Percentiles rank a stretch among this genome's conserved stretches.
Conservation (phyloP, 148 eudicot genomes). For the Chenopodium album region DNA sequence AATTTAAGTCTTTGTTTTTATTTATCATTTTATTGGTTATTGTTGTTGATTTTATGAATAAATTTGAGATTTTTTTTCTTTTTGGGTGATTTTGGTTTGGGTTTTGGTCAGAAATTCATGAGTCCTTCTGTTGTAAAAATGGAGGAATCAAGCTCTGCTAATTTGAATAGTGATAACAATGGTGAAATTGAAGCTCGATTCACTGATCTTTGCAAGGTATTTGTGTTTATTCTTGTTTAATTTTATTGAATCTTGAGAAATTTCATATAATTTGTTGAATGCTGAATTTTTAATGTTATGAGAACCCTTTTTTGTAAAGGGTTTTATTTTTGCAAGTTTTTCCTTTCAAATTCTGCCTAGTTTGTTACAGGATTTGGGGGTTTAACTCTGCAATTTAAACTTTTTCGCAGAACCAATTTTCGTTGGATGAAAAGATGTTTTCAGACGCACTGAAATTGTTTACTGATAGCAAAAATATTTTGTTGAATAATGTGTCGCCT, state of each 20-base stretch:
- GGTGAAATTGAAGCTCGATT: slow-evolving; percentile 62
- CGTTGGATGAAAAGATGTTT: slow-evolving; percentile 43
- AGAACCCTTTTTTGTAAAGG: no score
- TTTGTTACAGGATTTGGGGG: neutral
- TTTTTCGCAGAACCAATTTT: slow-evolving; percentile 49
- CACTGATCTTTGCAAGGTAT: slow-evolving; percentile 68
- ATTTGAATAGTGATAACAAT: slow-evolving; percentile 22
- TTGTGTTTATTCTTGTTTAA: neutral
- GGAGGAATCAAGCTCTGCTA: slow-evolving; percentile 37
- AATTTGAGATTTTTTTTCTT: no score
- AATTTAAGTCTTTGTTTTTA: no score
- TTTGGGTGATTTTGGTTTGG: neutral
- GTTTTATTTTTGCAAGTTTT: no score
- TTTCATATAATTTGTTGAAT: neutral
- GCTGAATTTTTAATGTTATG: neutral
- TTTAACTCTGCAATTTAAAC: neutral
- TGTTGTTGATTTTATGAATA: no score
- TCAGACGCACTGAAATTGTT: slow-evolving; percentile 61
- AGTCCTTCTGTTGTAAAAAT: slow-evolving; percentile 26
- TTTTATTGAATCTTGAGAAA: neutral
- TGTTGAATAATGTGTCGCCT: slow-evolving; percentile 49
- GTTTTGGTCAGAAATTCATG: slow-evolving; percentile 22
- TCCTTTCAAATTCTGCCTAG: neutral
- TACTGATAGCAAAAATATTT: slow-evolving; percentile 48
- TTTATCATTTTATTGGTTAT: no score